Evolutionary conservation across 148 eudicot species (phyloP).

Genomic region (Agrostemma githago): DNA sequence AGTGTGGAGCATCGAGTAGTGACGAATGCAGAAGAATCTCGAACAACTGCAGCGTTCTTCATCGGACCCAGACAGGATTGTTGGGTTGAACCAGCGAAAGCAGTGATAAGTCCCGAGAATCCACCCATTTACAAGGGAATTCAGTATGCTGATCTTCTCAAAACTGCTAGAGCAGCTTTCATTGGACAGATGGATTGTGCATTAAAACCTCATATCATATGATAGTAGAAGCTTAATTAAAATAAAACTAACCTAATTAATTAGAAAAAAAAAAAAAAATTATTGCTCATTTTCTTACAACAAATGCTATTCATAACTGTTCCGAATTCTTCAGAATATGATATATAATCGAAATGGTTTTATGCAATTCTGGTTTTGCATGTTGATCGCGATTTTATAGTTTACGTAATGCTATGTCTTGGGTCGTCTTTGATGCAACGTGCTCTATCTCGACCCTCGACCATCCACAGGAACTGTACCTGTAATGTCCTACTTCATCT

Average conservation of each 20-base stretch:
- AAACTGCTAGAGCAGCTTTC: slow-evolving; percentile 17
- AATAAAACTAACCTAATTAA: too few species aligned
- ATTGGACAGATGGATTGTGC: slow-evolving; percentile 15
- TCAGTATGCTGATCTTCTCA: slow-evolving; percentile 28
- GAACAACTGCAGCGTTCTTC: slow-evolving; percentile 34
- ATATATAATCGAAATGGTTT: too few species aligned
- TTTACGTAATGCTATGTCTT: too few species aligned
- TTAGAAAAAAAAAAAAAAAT: not conserved
- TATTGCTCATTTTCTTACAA: not conserved
- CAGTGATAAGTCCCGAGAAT: slow-evolving; percentile 22
- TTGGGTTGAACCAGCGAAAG: slow-evolving; percentile 35
- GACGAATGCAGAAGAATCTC: slow-evolving; percentile 26
- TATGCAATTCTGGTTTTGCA: too few species aligned
- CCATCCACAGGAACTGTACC: too few species aligned
- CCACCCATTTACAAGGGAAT: slow-evolving; percentile 25
- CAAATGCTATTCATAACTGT: not conserved
- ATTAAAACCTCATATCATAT: slow-evolving; percentile 10
- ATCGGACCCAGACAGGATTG: slow-evolving; percentile 19
- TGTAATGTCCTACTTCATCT: too few species aligned
- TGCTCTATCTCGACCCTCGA: too few species aligned
- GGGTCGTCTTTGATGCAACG: too few species aligned
- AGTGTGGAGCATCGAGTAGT: slow-evolving; percentile 43
- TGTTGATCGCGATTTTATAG: too few species aligned
- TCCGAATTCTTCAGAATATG: not conserved
- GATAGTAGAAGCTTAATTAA: not conserved